These are phyloP conservation scores for Melaleuca alternifolia DNA, from an alignment of 345 rosid species.

Conservation along the genomic window DNA sequence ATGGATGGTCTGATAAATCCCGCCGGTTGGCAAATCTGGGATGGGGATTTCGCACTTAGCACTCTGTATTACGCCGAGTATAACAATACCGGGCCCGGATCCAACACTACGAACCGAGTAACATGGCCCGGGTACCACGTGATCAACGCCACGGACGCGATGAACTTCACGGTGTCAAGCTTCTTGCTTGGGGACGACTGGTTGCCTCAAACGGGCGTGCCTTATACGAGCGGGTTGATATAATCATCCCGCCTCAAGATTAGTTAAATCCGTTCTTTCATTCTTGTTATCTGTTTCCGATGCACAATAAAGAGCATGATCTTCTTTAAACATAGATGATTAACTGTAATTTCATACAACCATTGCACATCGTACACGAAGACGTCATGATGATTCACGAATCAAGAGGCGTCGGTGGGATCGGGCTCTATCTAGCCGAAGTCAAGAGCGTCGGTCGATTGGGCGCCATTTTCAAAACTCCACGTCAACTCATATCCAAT, in stretches of 20 bases:
- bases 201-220: constrained; percentile 60
- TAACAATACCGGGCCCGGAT: constrained; percentile 57
- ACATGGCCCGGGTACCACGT: constrained; percentile 60
- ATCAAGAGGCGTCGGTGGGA: background rate
- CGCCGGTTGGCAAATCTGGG: constrained; percentile 73
- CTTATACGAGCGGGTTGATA: constrained; percentile 24
- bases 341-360: background rate
- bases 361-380: background rate
- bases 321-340: background rate
- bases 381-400: background rate
- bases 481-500: background rate
- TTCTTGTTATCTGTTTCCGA: background rate
- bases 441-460: background rate
- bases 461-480: background rate
- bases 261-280: background rate
- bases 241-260: background rate
- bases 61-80: constrained; percentile 76
- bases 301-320: background rate
- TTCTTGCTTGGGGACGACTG: constrained; percentile 61
- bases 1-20: constrained; percentile 46
- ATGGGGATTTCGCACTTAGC: constrained; percentile 46
- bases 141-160: constrained; percentile 52
- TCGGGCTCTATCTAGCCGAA: background rate
- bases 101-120: constrained; percentile 44
- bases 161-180: constrained; percentile 49